Evolutionary conservation across 768 basidiomycete genomes (phyloP).

Genomic region (Boletus reticuloceps): DNA sequence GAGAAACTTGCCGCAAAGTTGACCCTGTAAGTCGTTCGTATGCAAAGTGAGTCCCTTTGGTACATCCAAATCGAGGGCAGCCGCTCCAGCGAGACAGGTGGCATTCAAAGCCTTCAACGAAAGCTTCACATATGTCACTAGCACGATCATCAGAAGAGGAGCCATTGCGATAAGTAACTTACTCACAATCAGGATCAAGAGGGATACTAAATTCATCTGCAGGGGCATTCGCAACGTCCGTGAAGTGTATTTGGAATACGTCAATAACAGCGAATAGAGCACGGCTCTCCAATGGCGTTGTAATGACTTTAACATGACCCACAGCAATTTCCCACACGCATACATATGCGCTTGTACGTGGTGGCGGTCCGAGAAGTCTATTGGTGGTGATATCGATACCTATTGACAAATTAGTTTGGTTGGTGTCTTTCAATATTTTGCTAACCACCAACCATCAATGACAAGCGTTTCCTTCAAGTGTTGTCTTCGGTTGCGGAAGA

Average conservation of each 20-base stretch:
- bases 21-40: constrained; percentile 73
- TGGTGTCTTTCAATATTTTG: background rate
- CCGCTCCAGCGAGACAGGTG: constrained; percentile 50
- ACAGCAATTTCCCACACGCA: constrained; percentile 92
- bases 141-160: constrained; percentile 6
- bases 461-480: constrained; percentile 38
- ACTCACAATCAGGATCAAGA: constrained; percentile 76
- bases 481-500: constrained; percentile 20
- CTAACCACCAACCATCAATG: constrained; percentile 43
- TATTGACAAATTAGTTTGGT: constrained; percentile 26
- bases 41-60: constrained; percentile 62
- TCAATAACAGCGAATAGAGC: constrained; percentile 50
- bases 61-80: constrained; percentile 54
- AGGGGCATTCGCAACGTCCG: constrained; percentile 79
- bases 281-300: constrained; percentile 54
- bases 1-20: constrained; percentile 60
- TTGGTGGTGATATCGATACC: constrained; percentile 80
- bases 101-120: constrained; percentile 51
- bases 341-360: constrained; percentile 79
- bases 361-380: constrained; percentile 87
- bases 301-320: constrained; percentile 55
- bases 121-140: constrained; percentile 86
- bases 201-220: constrained; percentile 61
- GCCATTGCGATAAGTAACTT: background rate
- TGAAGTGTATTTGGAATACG: constrained; percentile 67